A percentile compares a stretch with the other conserved stretches of the same genome.
These are phyloP conservation scores for Oenanthe javanica DNA, from an alignment of 140 eudicot species.

Conservation along the genomic window DNA sequence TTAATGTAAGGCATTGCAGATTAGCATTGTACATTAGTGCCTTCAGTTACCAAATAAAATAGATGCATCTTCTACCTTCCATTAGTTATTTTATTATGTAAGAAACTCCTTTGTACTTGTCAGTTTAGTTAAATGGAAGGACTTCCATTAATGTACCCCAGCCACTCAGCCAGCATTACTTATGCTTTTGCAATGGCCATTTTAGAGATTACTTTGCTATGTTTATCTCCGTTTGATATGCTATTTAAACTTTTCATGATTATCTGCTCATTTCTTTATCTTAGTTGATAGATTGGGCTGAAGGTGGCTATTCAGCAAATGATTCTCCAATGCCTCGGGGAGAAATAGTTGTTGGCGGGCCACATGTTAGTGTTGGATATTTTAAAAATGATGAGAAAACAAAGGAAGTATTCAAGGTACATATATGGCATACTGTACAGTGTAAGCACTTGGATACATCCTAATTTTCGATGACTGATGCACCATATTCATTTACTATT, in stretches of 20 bases:
- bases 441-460: neutral
- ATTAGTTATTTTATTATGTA: neutral
- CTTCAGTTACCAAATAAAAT: neutral
- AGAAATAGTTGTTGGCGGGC: conserved; percentile 92
- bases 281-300: conserved; percentile 94
- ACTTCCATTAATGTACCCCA: neutral
- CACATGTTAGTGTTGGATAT: conserved; percentile 88
- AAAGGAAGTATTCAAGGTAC: conserved; percentile 82
- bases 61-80: neutral
- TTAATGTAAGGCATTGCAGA: neutral
- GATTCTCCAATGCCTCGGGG: conserved; percentile 97
- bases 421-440: neutral
- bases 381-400: conserved; percentile 85
- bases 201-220: neutral
- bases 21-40: neutral
- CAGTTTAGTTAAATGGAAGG: neutral
- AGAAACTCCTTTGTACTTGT: neutral
- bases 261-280: neutral
- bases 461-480: neutral
- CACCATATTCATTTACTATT: conserved; percentile 3
- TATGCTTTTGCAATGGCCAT: neutral
- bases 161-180: neutral
- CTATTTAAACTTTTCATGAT: neutral
- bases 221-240: neutral
- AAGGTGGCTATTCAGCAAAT: conserved; percentile 77